A percentile compares a stretch with the other conserved stretches of the same genome.
These are phyloP conservation scores for Malus hybrid DNA, from an alignment of 331 rosid genomes.

Conservation along the genomic window DNA sequence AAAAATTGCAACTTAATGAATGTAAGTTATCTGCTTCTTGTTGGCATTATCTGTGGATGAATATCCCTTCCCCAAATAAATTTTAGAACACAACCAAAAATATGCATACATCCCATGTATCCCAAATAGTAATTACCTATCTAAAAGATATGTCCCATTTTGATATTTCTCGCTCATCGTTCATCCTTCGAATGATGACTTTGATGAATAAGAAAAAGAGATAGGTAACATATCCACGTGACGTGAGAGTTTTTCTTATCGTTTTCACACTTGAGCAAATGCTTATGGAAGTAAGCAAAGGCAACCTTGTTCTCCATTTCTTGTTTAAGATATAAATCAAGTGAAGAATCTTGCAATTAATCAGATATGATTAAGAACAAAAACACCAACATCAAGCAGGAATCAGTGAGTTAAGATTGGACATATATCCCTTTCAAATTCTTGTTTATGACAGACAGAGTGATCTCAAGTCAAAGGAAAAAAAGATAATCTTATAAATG, in stretches of 20 bases:
- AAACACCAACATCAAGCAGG: not conserved
- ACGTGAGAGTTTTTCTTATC: not conserved
- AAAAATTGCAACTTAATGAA: slow-evolving; percentile 4
- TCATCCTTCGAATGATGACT: not conserved
- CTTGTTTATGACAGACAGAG: not conserved
- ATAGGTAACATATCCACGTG: not conserved
- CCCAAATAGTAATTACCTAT: not conserved
- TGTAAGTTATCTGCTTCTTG: slow-evolving; percentile 22
- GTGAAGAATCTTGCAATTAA: not conserved
- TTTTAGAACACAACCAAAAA: too few relatives aligned
- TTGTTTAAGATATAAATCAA: not conserved
- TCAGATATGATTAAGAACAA: not conserved
- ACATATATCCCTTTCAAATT: not conserved
- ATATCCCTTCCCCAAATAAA: slow-evolving; percentile 8
- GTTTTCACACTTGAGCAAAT: not conserved
- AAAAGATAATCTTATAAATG: not conserved
- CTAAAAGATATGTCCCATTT: not conserved
- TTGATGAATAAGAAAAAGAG: not conserved
- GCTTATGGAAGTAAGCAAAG: not conserved
- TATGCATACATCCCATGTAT: too few relatives aligned
- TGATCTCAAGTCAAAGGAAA: not conserved
- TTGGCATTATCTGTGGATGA: slow-evolving; percentile 31
- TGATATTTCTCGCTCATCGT: too few relatives aligned
- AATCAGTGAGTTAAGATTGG: not conserved
- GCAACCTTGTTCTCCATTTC: not conserved